Base-by-base conservation (phyloP, 75 land plant genomes). In the Pseudotsuga menziesii region DNA sequence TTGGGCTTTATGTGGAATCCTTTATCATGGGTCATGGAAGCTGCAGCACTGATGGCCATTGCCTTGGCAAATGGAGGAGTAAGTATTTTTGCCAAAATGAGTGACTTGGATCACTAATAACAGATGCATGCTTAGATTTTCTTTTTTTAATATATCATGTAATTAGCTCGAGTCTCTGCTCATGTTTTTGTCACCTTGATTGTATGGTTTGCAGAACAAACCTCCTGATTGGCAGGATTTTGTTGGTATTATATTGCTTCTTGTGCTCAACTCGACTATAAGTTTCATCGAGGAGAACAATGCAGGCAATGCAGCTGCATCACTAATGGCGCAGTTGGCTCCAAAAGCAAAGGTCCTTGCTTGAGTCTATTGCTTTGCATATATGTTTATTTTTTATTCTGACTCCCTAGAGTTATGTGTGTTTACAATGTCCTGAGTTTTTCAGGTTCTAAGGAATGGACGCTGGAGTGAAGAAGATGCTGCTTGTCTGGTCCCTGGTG, bases 1-100 rank as follows among this genome's bases (percentile, higher is more conserved):
- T 83, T 93, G 76, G 94, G 95, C 16, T 93, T 93, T 61, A 93
- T 93, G 95, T 93, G 95, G 95, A 91, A 93, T 78, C 94, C 96
- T 54, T 80, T 93, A 12, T 93, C 96, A 54, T 93, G 96, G 96
- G 96, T 93, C 67, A 93, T 93, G 96, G 96, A 93, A 75, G 70
- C 58, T 54, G 96, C 96, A 61, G 96, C 96, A 58, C 74, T 93
- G 58, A 91, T 93, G 94, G 94, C 96, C 78, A 93, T 93, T 81
- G 96, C 64, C 56, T 75, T 93, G 39, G 96, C 91, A 54, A 93
- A 93, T 78, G 96, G 96, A 79, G 90, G 86, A 75, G 94, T 92
- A 84, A 79, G 81, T 23, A 32, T 29, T 15, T 71, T 72, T 48
- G 54, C 2, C 54, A 48, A 48, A 48, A 48, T 48, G 12, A 48